A percentile compares a stretch with the other conserved stretches of the same genome.
These are phyloP conservation scores for Macrolepiota fuliginosa DNA, from an alignment of 768 basidiomycete species.

Conservation along the genomic window DNA sequence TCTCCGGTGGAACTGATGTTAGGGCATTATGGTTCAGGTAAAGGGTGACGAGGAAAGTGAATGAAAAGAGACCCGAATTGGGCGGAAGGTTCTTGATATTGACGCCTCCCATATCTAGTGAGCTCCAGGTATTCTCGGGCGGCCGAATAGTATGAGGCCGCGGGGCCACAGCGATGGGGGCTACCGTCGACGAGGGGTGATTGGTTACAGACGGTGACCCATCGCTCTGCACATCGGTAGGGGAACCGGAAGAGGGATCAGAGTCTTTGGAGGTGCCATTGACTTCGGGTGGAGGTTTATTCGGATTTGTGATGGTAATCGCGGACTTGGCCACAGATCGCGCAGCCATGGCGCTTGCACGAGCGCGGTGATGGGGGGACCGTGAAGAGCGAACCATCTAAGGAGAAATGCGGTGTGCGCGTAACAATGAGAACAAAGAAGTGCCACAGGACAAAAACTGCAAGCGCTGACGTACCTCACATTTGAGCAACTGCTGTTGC, in stretches of 20 bases:
- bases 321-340: slow-evolving; percentile 84
- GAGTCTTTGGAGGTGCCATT: slow-evolving; percentile 30
- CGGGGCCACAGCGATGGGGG: slow-evolving; percentile 66
- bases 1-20: slow-evolving; percentile 73
- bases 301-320: slow-evolving; percentile 91
- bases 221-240: slow-evolving; percentile 15
- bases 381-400: slow-evolving; percentile 84
- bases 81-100: slow-evolving; percentile 87
- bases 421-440: slow-evolving; percentile 34
- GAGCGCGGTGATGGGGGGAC: slow-evolving; percentile 91
- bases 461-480: slow-evolving; percentile 63
- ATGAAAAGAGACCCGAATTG: slow-evolving; percentile 72
- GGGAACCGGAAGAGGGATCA: slow-evolving; percentile 27
- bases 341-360: slow-evolving; percentile 92
- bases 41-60: slow-evolving; percentile 90
- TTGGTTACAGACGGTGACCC: slow-evolving; percentile 36
- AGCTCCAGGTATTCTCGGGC: slow-evolving; percentile 80
- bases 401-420: slow-evolving; percentile 14
- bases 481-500: slow-evolving; percentile 92
- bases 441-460: slow-evolving; percentile 11
- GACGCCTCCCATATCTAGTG: slow-evolving; percentile 95
- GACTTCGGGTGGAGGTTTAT: slow-evolving; percentile 42
- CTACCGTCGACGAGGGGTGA: slow-evolving; percentile 76
- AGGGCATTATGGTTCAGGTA: slow-evolving; percentile 97
- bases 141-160: slow-evolving; percentile 63